phyloP scores from a whole-genome alignment of 441 rosid species.

The Manihot esculenta region DNA sequence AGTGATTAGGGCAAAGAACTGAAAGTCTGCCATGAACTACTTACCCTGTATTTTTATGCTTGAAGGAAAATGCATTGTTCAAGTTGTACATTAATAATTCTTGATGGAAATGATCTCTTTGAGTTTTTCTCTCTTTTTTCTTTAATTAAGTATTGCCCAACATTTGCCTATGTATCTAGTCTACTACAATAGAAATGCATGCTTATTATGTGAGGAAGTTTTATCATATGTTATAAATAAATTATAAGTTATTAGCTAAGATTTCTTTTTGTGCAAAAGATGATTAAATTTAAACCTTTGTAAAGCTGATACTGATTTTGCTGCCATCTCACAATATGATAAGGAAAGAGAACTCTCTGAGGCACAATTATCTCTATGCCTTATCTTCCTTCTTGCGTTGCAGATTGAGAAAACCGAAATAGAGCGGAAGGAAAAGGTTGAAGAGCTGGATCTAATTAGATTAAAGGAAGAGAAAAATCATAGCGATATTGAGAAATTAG shows the following conservation, averaged over 20 bases:
- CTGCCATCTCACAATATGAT: neutral
- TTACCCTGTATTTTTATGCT: neutral
- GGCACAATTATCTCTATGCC: neutral
- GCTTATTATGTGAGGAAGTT: neutral
- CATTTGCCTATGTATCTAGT: neutral
- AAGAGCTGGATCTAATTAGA: slow-evolving; percentile 54
- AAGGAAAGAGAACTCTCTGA: slow-evolving; percentile 1
- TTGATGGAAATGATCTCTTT: neutral
- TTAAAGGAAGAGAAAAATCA: slow-evolving; percentile 58
- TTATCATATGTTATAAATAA: neutral
- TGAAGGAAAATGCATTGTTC: neutral
- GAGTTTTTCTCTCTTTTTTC: neutral
- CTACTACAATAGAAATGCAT: neutral
- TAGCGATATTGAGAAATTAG: slow-evolving; percentile 51
- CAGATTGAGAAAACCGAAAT: slow-evolving; percentile 71
- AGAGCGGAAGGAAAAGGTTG: slow-evolving; percentile 68
- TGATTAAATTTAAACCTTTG: neutral
- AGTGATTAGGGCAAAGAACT: slow-evolving; percentile 6
- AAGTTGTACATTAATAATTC: neutral
- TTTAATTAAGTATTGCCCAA: too few relatives aligned
- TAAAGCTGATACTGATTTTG: too few relatives aligned
- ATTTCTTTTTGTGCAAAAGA: neutral
- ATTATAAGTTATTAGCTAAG: neutral
- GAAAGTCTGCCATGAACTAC: neutral
- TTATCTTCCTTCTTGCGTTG: slow-evolving; percentile 24